Evolutionary conservation across 352 stramenopile species (phyloP).

Genomic region (Phytophthora litchii): DNA sequence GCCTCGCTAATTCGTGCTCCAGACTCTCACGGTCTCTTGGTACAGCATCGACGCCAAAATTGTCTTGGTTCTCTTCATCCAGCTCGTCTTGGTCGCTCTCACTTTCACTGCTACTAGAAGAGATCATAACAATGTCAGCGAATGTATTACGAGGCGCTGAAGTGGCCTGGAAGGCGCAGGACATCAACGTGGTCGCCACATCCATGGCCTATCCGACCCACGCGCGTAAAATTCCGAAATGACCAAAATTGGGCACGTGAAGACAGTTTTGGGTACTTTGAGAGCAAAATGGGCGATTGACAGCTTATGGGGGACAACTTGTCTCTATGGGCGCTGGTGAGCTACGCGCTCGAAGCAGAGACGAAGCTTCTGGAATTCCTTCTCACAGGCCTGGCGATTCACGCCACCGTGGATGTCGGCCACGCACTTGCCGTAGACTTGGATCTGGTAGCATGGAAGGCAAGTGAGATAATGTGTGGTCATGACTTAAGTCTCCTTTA

Average conservation of each 20-base stretch:
- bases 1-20: conserved; percentile 30
- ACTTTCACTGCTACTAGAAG: conserved; percentile 20
- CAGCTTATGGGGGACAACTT: background rate
- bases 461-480: conserved; percentile 3
- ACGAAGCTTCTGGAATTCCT: conserved; percentile 78
- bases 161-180: conserved; percentile 8
- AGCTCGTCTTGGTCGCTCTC: conserved; percentile 14
- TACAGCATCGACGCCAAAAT: conserved; percentile 24
- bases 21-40: conserved; percentile 35
- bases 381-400: conserved; percentile 56
- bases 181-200: conserved; percentile 11
- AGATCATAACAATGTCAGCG: background rate
- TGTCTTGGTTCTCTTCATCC: conserved; percentile 25
- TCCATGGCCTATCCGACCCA: conserved; percentile 26
- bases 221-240: conserved; percentile 33
- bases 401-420: conserved; percentile 64
- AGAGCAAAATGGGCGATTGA: too few relatives aligned
- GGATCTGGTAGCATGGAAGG: conserved; percentile 46
- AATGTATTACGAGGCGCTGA: background rate
- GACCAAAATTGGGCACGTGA: conserved; percentile 3
- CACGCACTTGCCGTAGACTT: conserved; percentile 83
- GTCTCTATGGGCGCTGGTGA: conserved; percentile 41
- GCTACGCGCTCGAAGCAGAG: conserved; percentile 62
- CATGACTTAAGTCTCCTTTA: background rate
- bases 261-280: too few relatives aligned